phyloP scores from a whole-genome alignment of 2,329 filamentous ascomycete genomes.

The Trichoderma polysporum region DNA sequence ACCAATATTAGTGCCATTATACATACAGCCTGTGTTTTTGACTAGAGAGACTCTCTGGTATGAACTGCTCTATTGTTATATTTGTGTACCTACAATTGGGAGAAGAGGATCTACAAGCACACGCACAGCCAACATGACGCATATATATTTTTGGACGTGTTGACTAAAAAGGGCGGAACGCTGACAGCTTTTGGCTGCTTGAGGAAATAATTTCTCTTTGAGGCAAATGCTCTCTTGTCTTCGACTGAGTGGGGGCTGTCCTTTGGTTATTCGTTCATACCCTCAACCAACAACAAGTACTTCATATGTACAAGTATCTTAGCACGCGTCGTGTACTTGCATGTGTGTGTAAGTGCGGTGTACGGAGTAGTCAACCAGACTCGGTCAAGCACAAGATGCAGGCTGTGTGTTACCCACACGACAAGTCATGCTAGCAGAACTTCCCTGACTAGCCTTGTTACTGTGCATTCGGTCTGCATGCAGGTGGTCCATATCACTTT shows the following conservation, averaged over 20 bases:
- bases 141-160: not conserved
- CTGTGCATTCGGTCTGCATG: conserved; percentile 18
- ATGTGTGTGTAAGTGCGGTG: not conserved
- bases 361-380: not conserved
- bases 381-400: not conserved
- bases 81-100: not conserved
- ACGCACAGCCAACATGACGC: not conserved
- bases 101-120: not conserved
- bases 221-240: too few species aligned
- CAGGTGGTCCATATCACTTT: not conserved
- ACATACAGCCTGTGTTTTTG: not conserved
- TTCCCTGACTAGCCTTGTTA: not conserved
- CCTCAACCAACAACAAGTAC: too few species aligned
- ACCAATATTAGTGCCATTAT: too few species aligned
- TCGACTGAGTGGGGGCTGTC: too few species aligned
- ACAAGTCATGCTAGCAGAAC: conserved; percentile 4
- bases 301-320: not conserved
- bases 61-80: not conserved
- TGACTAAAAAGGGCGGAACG: not conserved
- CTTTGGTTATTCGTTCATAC: too few species aligned
- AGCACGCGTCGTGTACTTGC: not conserved
- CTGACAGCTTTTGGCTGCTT: not conserved
- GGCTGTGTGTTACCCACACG: not conserved
- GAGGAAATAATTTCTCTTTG: too few species aligned
- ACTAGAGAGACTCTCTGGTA: not conserved